These are phyloP conservation scores for Glycine tomentella DNA, from an alignment of 306 rosid genomes.

Conservation along the genomic window DNA sequence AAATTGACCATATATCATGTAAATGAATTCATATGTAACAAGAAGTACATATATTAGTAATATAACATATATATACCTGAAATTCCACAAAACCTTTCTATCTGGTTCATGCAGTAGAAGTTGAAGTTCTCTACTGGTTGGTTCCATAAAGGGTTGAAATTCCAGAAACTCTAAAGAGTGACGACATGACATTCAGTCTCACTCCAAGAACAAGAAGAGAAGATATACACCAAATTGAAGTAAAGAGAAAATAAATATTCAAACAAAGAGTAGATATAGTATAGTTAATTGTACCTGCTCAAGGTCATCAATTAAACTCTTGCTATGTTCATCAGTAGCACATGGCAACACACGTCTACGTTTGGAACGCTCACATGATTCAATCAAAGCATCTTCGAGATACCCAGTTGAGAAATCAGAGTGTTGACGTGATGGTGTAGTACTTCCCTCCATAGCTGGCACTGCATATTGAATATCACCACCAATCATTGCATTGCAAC, in stretches of 20 bases:
- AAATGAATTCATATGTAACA: no score
- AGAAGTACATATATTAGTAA: background rate
- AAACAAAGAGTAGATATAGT: background rate
- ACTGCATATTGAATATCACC: conserved; percentile 41
- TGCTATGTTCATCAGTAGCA: conserved; percentile 46
- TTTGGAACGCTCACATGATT: conserved; percentile 70
- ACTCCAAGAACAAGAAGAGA: conserved; percentile 16
- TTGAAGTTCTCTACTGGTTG: conserved; percentile 59
- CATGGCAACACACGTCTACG: conserved; percentile 71
- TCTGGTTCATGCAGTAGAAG: conserved; percentile 64
- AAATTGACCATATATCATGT: conserved; percentile 12
- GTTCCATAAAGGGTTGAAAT: conserved; percentile 62
- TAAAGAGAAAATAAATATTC: background rate
- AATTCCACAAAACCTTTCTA: conserved; percentile 52
- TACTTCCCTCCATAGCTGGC: conserved; percentile 61
- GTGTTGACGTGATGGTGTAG: conserved; percentile 58
- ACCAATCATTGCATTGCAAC: conserved; percentile 47
- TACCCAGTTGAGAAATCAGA: conserved; percentile 82
- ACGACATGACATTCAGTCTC: conserved; percentile 32
- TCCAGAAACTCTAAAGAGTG: conserved; percentile 62
- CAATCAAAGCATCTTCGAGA: conserved; percentile 87
- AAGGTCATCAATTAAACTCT: conserved; percentile 45
- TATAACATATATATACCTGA: conserved; percentile 45
- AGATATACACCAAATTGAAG: background rate
- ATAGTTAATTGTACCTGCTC: conserved; percentile 46